phyloP scores from a whole-genome alignment of 1,139 yeast species.

The Trichomonascaceae sp. region DNA sequence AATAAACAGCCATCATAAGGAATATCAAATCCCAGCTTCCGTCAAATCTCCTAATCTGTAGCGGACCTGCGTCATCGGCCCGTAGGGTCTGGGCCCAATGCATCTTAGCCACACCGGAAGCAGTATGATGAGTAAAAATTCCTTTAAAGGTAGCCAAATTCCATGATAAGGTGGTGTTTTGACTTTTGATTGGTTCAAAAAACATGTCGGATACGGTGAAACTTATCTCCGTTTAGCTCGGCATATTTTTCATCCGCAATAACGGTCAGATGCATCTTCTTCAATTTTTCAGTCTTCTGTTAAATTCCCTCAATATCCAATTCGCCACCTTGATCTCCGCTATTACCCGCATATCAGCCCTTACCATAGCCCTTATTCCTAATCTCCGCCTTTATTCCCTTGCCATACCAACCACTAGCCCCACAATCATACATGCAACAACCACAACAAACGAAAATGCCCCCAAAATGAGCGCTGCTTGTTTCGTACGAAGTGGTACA shows the following conservation, averaged over 20 bases:
- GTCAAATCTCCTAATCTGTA: not conserved
- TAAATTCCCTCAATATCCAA: no score
- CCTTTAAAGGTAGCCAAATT: not conserved
- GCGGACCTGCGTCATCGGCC: not conserved
- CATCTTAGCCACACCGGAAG: not conserved
- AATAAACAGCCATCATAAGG: no score
- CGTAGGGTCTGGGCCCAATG: not conserved
- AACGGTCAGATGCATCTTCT: no score
- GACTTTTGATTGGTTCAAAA: not conserved
- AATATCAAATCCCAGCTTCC: no score
- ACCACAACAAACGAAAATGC: conserved; percentile 23
- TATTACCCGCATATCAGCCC: no score
- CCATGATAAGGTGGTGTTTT: not conserved
- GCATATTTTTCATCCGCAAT: not conserved
- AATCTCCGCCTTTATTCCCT: not conserved
- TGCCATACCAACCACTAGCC: conserved; percentile 21
- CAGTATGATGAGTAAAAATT: not conserved
- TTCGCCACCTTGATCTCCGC: no score
- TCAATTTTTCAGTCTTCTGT: no score
- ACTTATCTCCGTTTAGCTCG: not conserved
- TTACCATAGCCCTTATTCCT: no score
- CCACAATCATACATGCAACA: conserved; percentile 27
- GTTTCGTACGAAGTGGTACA: conserved; percentile 28
- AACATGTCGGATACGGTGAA: not conserved
- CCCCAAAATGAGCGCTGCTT: conserved; percentile 25